These are phyloP conservation scores for Globisporangium echinulatum DNA, from an alignment of 352 stramenopile genomes.

Conservation along the genomic window DNA sequence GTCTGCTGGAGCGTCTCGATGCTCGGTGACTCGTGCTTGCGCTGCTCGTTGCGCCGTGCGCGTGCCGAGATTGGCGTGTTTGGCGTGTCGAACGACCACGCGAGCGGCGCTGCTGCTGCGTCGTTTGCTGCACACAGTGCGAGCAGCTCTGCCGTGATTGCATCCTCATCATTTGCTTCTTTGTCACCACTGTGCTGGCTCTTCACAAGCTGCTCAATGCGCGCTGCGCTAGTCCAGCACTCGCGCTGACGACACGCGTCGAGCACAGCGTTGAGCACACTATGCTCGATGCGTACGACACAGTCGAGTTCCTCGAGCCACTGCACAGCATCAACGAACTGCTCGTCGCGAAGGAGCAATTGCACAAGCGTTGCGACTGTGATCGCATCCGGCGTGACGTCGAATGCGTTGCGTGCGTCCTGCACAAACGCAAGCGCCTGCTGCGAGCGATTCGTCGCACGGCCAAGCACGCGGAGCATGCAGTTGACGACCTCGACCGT, in stretches of 20 bases:
- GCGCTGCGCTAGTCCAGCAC: slow-evolving; percentile 32
- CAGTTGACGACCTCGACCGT: slow-evolving; percentile 43
- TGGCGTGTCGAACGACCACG: slow-evolving; percentile 7
- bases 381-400: slow-evolving; percentile 28
- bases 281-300: not conserved
- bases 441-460: slow-evolving; percentile 25
- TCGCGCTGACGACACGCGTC: slow-evolving; percentile 38
- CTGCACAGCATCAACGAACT: slow-evolving; percentile 16
- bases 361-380: slow-evolving; percentile 37
- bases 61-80: slow-evolving; percentile 8
- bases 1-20: not conserved
- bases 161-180: not conserved
- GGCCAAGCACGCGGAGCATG: slow-evolving; percentile 55
- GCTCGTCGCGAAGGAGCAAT: slow-evolving; percentile 34
- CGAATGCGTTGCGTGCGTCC: slow-evolving; percentile 23
- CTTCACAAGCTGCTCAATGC: not conserved
- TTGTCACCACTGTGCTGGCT: slow-evolving; percentile 1
- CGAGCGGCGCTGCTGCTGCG: slow-evolving; percentile 2
- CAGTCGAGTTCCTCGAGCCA: slow-evolving; percentile 18
- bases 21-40: slow-evolving; percentile 9
- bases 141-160: not conserved
- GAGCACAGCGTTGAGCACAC: slow-evolving; percentile 31
- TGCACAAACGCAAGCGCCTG: slow-evolving; percentile 24
- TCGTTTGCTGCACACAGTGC: slow-evolving; percentile 6
- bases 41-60: slow-evolving; percentile 7